Evolutionary conservation across 441 rosid species (phyloP).

Genomic region (Erysimum cheiri): DNA sequence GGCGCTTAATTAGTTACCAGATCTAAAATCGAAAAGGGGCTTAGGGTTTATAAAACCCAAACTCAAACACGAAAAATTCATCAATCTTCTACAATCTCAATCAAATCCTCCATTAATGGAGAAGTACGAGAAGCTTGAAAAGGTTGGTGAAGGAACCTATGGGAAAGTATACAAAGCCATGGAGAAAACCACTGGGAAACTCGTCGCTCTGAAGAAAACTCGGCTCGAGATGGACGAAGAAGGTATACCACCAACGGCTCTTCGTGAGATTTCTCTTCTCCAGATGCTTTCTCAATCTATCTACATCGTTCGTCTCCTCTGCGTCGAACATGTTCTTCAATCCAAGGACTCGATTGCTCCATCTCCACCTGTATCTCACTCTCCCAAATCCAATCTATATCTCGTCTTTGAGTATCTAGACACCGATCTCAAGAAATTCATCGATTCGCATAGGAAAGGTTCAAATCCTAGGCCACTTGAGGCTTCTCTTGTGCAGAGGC

Average conservation of each 20-base stretch:
- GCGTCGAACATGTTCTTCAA: constrained; percentile 74
- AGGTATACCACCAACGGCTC: constrained; percentile 95
- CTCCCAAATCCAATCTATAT: constrained; percentile 73
- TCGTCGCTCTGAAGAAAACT: constrained; percentile 91
- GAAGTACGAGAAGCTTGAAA: constrained; percentile 92
- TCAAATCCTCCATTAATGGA: constrained; percentile 56
- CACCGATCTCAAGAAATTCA: constrained; percentile 91
- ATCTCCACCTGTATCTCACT: constrained; percentile 29
- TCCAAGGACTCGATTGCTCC: constrained; percentile 47
- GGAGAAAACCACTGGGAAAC: constrained; percentile 75
- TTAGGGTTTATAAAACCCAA: constrained; percentile 30
- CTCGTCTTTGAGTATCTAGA: constrained; percentile 92
- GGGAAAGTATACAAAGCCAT: constrained; percentile 96
- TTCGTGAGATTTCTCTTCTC: constrained; percentile 92
- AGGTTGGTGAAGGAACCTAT: constrained; percentile 93
- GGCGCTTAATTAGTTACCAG: constrained; percentile 1
- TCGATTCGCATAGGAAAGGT: constrained; percentile 81
- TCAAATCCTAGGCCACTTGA: constrained; percentile 73
- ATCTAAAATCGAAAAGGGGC: constrained; percentile 34
- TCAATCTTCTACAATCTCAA: constrained; percentile 1
- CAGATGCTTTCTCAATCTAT: constrained; percentile 94
- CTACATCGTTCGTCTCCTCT: constrained; percentile 89
- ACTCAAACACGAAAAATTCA: background rate
- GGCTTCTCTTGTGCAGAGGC: constrained; percentile 60
- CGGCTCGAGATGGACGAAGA: constrained; percentile 97